These are phyloP conservation scores for Sugiyamaella chiloensis DNA, from an alignment of 805 yeast species.

Conservation along the genomic window DNA sequence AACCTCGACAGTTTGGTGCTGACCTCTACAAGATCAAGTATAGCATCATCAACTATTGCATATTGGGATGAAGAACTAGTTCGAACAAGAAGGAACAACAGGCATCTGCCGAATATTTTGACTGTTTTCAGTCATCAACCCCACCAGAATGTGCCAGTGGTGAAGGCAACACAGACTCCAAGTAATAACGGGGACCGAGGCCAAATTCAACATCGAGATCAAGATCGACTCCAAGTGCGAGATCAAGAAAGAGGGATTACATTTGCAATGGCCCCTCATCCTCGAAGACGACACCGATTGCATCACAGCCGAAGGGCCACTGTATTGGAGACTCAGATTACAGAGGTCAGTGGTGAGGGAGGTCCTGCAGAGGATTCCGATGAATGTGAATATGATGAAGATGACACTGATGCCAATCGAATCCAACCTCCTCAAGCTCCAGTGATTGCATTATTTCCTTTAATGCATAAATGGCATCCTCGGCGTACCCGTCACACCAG, in stretches of 20 bases:
- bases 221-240: no score
- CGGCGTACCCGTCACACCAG: conserved; percentile 7
- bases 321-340: neutral
- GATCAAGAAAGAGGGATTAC: no score
- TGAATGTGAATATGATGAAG: conserved; percentile 15
- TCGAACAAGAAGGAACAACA: neutral
- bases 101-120: conserved; percentile 6
- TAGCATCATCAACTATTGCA: neutral
- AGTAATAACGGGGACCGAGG: neutral
- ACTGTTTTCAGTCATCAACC: conserved; percentile 6
- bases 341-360: neutral
- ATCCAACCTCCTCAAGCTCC: conserved; percentile 6
- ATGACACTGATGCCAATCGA: conserved; percentile 10
- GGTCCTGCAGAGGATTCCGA: neutral
- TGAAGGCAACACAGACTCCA: neutral
- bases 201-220: no score
- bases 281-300: neutral
- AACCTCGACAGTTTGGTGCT: conserved; percentile 1
- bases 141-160: neutral
- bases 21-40: conserved; percentile 4
- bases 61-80: neutral
- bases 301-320: neutral
- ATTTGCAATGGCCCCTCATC: neutral
- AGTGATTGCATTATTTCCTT: conserved; percentile 11
- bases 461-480: conserved; percentile 22